Percentiles rank a stretch among this genome's conserved stretches.
Evolutionary conservation across 768 basidiomycete genomes (phyloP).

Genomic region (Leccinum uliginosum): DNA sequence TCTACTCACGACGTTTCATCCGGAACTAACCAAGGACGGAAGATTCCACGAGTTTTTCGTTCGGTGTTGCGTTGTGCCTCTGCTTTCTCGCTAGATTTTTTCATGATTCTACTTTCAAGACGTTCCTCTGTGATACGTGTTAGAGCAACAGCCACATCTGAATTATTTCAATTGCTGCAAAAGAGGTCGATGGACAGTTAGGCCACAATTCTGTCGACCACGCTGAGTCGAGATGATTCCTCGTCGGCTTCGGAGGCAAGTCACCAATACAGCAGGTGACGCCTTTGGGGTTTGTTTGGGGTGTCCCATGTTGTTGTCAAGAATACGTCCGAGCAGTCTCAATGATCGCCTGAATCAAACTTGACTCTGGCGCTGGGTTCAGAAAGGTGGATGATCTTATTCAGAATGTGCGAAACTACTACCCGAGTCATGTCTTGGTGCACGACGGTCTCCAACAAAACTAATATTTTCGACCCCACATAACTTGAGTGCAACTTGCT

Average conservation of each 20-base stretch:
- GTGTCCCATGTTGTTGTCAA: background rate
- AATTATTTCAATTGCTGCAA: background rate
- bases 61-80: conserved; percentile 58
- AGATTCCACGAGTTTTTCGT: conserved; percentile 94
- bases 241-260: too few relatives aligned
- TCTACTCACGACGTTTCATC: conserved; percentile 90
- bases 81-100: conserved; percentile 7
- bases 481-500: too few relatives aligned
- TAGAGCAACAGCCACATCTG: background rate
- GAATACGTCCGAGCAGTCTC: background rate
- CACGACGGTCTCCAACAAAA: too few relatives aligned
- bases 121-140: background rate
- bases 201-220: background rate
- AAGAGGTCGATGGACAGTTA: background rate
- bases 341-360: background rate
- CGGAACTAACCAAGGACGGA: conserved; percentile 82
- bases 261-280: too few relatives aligned
- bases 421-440: too few relatives aligned
- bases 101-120: background rate
- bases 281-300: background rate
- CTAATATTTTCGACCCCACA: too few relatives aligned
- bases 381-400: too few relatives aligned
- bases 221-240: background rate
- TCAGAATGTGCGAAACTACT: too few relatives aligned
- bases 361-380: too few relatives aligned